These are phyloP conservation scores for Amaranthus cruentus DNA, from an alignment of 148 eudicot genomes.

Conservation along the genomic window DNA sequence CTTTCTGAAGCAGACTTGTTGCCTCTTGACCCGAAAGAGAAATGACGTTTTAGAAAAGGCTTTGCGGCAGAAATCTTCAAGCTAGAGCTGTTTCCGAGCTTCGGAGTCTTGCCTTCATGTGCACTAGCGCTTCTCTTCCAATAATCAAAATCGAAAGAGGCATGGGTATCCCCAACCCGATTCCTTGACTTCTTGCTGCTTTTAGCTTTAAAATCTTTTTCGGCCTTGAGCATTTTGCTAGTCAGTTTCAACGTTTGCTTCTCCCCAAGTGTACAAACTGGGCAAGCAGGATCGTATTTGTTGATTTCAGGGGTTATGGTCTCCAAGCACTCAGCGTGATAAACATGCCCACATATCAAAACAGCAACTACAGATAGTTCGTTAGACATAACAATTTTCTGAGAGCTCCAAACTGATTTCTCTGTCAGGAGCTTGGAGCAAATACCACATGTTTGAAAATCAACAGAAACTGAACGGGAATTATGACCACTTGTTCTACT, in stretches of 20 bases:
- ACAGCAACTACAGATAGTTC: slow-evolving; percentile 78
- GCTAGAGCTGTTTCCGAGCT: slow-evolving; percentile 62
- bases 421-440: slow-evolving; percentile 77
- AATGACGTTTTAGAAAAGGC: slow-evolving; percentile 77
- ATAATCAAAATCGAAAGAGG: slow-evolving; percentile 41
- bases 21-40: slow-evolving; percentile 70
- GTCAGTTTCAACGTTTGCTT: slow-evolving; percentile 60
- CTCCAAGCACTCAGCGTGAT: slow-evolving; percentile 94
- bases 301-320: slow-evolving; percentile 67
- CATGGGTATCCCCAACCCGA: slow-evolving; percentile 43
- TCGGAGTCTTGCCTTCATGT: slow-evolving; percentile 42
- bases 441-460: slow-evolving; percentile 67
- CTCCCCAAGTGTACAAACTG: slow-evolving; percentile 88
- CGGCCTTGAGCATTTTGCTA: slow-evolving; percentile 67
- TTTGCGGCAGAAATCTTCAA: slow-evolving; percentile 53
- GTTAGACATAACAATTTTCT: slow-evolving; percentile 53
- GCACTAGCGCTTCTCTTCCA: slow-evolving; percentile 36
- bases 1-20: slow-evolving; percentile 39
- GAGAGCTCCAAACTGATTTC: slow-evolving; percentile 67
- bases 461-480: slow-evolving; percentile 41
- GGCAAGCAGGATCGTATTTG: slow-evolving; percentile 92
- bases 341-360: slow-evolving; percentile 81
- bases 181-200: slow-evolving; percentile 56
- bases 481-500: slow-evolving; percentile 37
- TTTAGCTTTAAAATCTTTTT: slow-evolving; percentile 51